These are phyloP conservation scores for Microstegium vimineum DNA, from an alignment of 176 grass and related monocot species.

Conservation along the genomic window DNA sequence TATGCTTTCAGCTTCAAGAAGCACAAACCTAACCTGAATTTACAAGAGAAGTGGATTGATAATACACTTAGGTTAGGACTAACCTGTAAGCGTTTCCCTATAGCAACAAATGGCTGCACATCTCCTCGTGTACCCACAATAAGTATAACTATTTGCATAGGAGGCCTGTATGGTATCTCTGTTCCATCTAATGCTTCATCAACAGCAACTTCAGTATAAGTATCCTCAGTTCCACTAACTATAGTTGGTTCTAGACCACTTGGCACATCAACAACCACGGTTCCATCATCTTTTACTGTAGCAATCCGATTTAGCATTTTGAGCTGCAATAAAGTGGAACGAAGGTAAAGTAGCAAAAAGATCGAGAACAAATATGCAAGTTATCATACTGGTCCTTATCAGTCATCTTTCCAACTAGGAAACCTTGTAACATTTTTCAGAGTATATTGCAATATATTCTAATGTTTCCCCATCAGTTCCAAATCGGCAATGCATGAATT, in stretches of 20 bases:
- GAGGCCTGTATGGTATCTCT: slow-evolving; percentile 67
- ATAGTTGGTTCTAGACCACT: slow-evolving; percentile 53
- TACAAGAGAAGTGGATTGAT: neutral
- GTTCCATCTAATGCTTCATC: slow-evolving; percentile 57
- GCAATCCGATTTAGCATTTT: slow-evolving; percentile 75
- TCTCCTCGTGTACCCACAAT: slow-evolving; percentile 98
- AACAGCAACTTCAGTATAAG: slow-evolving; percentile 32
- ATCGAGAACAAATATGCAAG: neutral
- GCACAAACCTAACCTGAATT: slow-evolving; percentile 10
- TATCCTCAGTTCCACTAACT: slow-evolving; percentile 40
- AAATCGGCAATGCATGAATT: neutral
- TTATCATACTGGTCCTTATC: neutral
- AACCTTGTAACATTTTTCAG: neutral
- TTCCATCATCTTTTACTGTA: slow-evolving; percentile 88
- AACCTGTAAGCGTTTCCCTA: slow-evolving; percentile 93
- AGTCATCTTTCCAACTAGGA: neutral
- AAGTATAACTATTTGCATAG: slow-evolving; percentile 94
- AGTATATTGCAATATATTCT: neutral
- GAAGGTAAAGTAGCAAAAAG: neutral
- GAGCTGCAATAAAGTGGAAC: slow-evolving; percentile 21
- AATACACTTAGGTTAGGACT: slow-evolving; percentile 14
- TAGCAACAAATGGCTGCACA: slow-evolving; percentile 97
- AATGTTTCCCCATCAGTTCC: neutral
- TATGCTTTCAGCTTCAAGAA: neutral
- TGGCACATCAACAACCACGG: slow-evolving; percentile 89